Base-by-base conservation (phyloP, 148 eudicot species). In the Chenopodium suecicum region DNA sequence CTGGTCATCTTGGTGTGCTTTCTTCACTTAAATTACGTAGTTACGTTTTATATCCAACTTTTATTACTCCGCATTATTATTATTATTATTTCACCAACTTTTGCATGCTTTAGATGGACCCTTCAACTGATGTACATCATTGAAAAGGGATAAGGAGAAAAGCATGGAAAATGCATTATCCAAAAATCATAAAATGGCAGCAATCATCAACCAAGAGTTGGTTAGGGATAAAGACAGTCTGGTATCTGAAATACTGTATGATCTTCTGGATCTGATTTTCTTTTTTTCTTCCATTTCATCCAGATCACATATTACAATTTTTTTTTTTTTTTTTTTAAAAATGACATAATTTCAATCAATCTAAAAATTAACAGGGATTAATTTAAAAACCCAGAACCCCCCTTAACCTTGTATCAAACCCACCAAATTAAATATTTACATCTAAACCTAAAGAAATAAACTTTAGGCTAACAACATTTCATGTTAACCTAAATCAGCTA, bases 401-500 rank as follows among this genome's bases (percentile, higher is more conserved):
- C 16, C 17, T 37, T 41, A 20, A 7, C 1, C 8, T 3, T 31
- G 37, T 41, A 23, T 10, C 34, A 70, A 84, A 69, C 54, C 47
- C 31, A 75, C 65, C 73, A 41, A 41, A 41, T 41, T 41, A 76
- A 34, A 63, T 84, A 80, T 80, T 76, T 84, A 84, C 86, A 80
- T 50, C 66, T 62, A 62, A 62, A 20, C 22, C 22, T 5, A 62
- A 6, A 10, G 23, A n/a, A 34, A 19, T 1, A 0, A 34, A 66
- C 58, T 31, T 9, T 14, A 58, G 52, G 69, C 64, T 52, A 25
- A 82, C 60, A 22, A 70, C 10, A 41, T 41, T 41, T 41, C 44
- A 41, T 54, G 32, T 65, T 65, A 50, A 68, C 6, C 32, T 13
- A 54, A 34, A 54, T 56, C 32, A 13, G 7, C 73, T 86, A 62